phyloP scores from a whole-genome alignment of 371 early-diverging fungal species.

The Actinomortierella wolfii region DNA sequence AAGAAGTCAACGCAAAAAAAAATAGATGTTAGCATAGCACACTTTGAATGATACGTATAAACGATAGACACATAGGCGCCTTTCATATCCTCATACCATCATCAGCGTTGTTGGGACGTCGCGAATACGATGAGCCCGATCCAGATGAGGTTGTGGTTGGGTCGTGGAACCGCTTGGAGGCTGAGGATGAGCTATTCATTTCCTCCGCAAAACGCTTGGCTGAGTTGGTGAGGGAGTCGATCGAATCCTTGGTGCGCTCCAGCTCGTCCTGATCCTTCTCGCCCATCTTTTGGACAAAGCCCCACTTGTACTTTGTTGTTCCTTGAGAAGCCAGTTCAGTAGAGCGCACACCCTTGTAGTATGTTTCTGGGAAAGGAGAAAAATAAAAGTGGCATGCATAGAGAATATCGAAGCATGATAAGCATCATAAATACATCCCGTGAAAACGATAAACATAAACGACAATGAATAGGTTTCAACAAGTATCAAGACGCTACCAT shows the following conservation, averaged over 20 bases:
- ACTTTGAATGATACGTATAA: no score
- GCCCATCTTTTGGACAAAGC: conserved; percentile 66
- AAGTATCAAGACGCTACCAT: conserved; percentile 55
- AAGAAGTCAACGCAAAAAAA: background rate
- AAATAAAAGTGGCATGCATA: background rate
- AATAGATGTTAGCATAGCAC: background rate
- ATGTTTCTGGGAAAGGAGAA: no score
- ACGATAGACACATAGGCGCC: no score
- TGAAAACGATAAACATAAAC: no score
- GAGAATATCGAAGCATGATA: background rate
- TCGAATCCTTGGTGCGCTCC: conserved; percentile 61
- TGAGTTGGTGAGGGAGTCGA: conserved; percentile 63
- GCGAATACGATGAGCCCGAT: background rate
- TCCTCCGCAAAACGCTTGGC: no score
- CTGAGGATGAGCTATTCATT: background rate
- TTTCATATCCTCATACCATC: conserved; percentile 8
- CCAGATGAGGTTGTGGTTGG: conserved; percentile 12
- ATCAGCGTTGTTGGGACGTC: no score
- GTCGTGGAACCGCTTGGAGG: background rate
- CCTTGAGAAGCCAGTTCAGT: conserved; percentile 65
- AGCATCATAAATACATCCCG: no score
- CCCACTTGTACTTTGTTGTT: conserved; percentile 79
- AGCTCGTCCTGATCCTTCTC: conserved; percentile 58
- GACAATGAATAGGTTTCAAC: no score
- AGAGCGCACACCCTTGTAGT: conserved; percentile 69